Evolutionary conservation across 345 rosid species (phyloP).

Genomic region (Boechera stricta): DNA sequence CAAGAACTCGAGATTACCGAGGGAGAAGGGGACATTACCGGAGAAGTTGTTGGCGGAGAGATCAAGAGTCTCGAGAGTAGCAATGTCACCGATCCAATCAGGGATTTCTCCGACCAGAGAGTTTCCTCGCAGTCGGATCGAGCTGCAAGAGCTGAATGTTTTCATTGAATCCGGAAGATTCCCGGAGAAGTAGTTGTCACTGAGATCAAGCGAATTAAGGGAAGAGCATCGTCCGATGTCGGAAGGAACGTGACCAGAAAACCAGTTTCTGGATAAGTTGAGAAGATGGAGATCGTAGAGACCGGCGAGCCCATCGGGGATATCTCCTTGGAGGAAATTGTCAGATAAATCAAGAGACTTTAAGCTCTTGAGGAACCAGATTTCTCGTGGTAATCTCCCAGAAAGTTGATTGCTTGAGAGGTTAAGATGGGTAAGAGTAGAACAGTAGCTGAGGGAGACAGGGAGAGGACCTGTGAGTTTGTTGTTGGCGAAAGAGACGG

Average conservation of each 20-base stretch:
- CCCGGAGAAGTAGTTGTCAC: constrained; percentile 70
- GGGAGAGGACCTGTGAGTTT: constrained; percentile 72
- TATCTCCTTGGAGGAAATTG: constrained; percentile 67
- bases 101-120: constrained; percentile 67
- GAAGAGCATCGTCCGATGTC: constrained; percentile 69
- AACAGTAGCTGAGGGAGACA: constrained; percentile 65
- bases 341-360: constrained; percentile 70
- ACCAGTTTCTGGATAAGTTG: constrained; percentile 60
- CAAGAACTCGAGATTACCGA: constrained; percentile 67
- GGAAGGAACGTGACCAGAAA: constrained; percentile 65
- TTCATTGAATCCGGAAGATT: constrained; percentile 70
- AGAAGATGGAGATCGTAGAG: constrained; percentile 62
- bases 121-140: constrained; percentile 62
- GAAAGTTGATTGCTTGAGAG: constrained; percentile 77
- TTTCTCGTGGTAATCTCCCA: constrained; percentile 61
- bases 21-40: constrained; percentile 57
- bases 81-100: constrained; percentile 73
- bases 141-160: constrained; percentile 54
- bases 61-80: constrained; percentile 68
- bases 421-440: constrained; percentile 57
- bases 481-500: constrained; percentile 72
- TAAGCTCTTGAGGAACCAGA: constrained; percentile 69
- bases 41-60: constrained; percentile 76
- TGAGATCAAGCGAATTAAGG: constrained; percentile 63
- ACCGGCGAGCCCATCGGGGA: constrained; percentile 61